Evolutionary conservation across 345 rosid genomes (phyloP).

Genomic region (Brassica napus): DNA sequence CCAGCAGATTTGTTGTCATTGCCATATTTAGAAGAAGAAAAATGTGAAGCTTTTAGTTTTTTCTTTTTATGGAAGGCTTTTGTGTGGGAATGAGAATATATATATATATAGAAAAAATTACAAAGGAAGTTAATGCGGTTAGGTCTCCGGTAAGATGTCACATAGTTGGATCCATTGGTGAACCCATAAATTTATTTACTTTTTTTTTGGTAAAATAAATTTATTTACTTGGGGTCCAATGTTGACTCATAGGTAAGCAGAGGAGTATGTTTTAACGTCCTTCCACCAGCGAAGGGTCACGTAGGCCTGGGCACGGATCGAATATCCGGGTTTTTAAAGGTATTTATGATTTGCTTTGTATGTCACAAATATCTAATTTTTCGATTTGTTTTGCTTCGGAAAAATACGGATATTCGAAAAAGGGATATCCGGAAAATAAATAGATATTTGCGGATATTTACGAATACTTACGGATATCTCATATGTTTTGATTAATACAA

Average conservation of each 20-base stretch:
- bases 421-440: too few species aligned
- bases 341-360: too few species aligned
- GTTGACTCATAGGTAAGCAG: neutral
- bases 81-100: neutral
- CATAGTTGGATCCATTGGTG: neutral
- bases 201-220: neutral
- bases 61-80: neutral
- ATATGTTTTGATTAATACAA: too few species aligned
- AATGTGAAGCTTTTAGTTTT: neutral
- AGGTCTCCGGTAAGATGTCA: neutral
- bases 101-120: neutral
- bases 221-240: neutral
- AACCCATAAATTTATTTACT: neutral
- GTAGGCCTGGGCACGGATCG: too few species aligned
- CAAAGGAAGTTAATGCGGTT: neutral
- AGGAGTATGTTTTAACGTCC: neutral
- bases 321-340: too few species aligned
- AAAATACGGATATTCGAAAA: too few species aligned
- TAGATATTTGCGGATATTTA: too few species aligned
- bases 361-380: too few species aligned
- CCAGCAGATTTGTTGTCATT: neutral
- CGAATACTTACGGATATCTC: too few species aligned
- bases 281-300: neutral
- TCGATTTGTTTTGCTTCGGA: too few species aligned
- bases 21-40: constrained; percentile 2